These are phyloP conservation scores for Aspergillus brunneoviolaceus DNA, from an alignment of 2,329 filamentous ascomycete genomes.

Conservation along the genomic window DNA sequence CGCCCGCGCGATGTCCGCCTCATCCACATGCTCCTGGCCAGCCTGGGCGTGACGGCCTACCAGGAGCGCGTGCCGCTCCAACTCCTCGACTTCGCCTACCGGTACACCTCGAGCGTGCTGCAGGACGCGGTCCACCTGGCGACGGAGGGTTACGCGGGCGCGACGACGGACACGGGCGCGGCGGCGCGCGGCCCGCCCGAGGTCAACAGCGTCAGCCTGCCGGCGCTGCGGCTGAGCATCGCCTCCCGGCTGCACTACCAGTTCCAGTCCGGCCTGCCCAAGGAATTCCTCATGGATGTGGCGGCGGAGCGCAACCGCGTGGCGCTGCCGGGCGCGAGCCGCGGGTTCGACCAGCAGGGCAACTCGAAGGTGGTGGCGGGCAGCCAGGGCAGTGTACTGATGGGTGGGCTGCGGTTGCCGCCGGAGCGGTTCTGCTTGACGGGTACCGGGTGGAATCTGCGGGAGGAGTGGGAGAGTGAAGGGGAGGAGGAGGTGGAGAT, in stretches of 20 bases:
- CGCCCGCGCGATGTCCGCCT: slow-evolving; percentile 52
- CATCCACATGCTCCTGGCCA: slow-evolving; percentile 52
- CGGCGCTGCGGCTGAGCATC: slow-evolving; percentile 61
- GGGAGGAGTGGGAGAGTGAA: slow-evolving; percentile 59
- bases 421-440: slow-evolving; percentile 63
- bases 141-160: slow-evolving; percentile 51
- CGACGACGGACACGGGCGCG: slow-evolving; percentile 30
- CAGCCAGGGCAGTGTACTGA: slow-evolving; percentile 36
- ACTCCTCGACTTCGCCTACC: slow-evolving; percentile 54
- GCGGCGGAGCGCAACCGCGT: slow-evolving; percentile 57
- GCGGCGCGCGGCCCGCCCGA: slow-evolving; percentile 44
- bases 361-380: slow-evolving; percentile 22
- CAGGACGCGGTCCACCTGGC: slow-evolving; percentile 54
- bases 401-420: slow-evolving; percentile 58
- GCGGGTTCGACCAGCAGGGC: slow-evolving; percentile 43
- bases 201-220: slow-evolving; percentile 54
- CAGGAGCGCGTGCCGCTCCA: slow-evolving; percentile 55
- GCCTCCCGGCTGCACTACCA: slow-evolving; percentile 60
- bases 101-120: slow-evolving; percentile 54
- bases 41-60: slow-evolving; percentile 50
- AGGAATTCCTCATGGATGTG: slow-evolving; percentile 61
- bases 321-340: slow-evolving; percentile 54
- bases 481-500: slow-evolving; percentile 46
- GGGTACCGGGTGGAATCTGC: slow-evolving; percentile 56
- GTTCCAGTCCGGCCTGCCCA: slow-evolving; percentile 59